Base-by-base conservation (phyloP, 2,329 filamentous ascomycete species). In the Aspergillus flavus region DNA sequence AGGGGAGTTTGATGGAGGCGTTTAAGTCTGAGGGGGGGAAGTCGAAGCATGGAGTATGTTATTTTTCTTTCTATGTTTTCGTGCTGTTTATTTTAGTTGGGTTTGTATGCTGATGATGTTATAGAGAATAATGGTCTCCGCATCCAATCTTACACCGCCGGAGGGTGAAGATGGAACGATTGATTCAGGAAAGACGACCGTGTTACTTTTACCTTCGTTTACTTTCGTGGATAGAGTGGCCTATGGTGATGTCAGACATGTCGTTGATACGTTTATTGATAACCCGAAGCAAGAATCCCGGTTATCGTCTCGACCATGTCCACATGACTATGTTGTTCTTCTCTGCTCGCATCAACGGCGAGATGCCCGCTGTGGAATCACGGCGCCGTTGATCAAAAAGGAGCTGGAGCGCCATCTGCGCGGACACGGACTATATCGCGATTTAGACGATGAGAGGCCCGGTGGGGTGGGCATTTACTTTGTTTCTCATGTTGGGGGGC, bases 401-500 rank as follows among this genome's bases (percentile, higher is more conserved):
- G 93, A 97, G 78, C 83, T 97, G 32, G 91, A 95, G 80, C 85
- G 93, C 2, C 92, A 96, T 75, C 85, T 97, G 28, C 88, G 92
- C 0, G 91, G 91, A 1, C 82, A 94, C 6, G 92, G 92, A 0
- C 80, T 97, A 16, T 91, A 89, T 75, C 88, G 93, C 34, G 93
- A 97, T 75, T 79, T 92, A 9, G 88, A 94, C 74, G 93, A 97
- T 75, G 88, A 92, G 76, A 82, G 93, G 50, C 90, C 92, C 0
- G 93, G 93, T 9, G 93, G 93, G 7, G 93, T 94, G 1, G 93
- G 92, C 1, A 91, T 97, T 64, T 96, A 95, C 80, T 96, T 94
- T 74, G 93, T 97, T 69, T 94, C 89, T 64, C 94, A 97, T 74
- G 92, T 97, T 6, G 94, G 94, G 36, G 94, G 94, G 0, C 94